Evolutionary conservation across 1,139 yeast genomes (phyloP), one percentile per base, ranked within the genome.

Genomic region (Meyerozyma guilliermondii): DNA sequence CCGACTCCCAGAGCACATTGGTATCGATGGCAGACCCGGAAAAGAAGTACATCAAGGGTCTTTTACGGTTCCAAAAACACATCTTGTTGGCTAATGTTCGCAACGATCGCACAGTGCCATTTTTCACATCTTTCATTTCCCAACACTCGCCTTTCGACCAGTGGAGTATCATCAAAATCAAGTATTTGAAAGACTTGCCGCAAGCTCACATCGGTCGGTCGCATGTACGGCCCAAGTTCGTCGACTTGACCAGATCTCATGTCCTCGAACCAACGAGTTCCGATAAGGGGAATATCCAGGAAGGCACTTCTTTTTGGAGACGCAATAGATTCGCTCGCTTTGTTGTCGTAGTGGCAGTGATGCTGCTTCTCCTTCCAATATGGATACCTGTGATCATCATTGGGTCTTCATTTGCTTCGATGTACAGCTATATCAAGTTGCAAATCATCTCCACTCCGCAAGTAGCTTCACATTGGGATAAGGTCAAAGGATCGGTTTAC

Each of bases 1-100:
- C 62, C 9, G 79, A 78, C 49, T 49, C 66, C 2, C 67, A 71
- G 7, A 61, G 66, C 44, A 57, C 80, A 1, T 52, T 87, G 29
- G 65, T 70, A 1, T 66, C 71, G 39, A 59, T 89, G 68, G 75
- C 91, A 0, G 76, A 80, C 45, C 83, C 81, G 0, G 60, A 69
- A 2, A 66, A 68, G 26, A 64, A 55, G 22, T 91, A 71, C 57
- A 65, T 63, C 43, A 63, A 71, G 42, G 95, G 87, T 0, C 70
- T 91, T 43, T 44, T 55, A 10, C 59, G 57, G 46, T 89, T 91
- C 58, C 63, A 79, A 48, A 72, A 75, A 46, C 74, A 84, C 45
- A 66, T 78, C 4, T 57, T 80, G 7, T 67, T 87, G 49, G 87
- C 96, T 7, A 91, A 91, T 60, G 76, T 85, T 16, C 74, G 81